Conservation (phyloP, 768 basidiomycete species). For the Dictyophora rubrovolvata region DNA sequence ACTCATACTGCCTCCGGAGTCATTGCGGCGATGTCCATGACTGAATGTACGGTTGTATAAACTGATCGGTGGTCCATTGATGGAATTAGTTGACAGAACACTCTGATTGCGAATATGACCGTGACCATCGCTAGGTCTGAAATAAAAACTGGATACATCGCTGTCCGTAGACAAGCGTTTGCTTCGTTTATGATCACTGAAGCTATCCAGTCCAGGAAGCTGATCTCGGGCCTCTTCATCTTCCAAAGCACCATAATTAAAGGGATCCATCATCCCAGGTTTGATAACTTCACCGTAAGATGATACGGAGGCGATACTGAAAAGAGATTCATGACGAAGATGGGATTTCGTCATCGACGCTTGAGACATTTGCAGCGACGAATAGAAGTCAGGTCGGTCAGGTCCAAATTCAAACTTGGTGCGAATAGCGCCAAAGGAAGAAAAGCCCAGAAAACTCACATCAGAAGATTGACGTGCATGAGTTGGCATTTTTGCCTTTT, state of each 20-base stretch:
- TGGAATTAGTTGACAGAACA: constrained; percentile 36
- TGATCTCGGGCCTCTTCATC: neutral
- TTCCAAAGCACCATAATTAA: constrained; percentile 44
- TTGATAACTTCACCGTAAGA: constrained; percentile 65
- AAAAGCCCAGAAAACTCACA: constrained; percentile 60
- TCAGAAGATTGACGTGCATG: constrained; percentile 36
- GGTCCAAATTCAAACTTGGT: constrained; percentile 67
- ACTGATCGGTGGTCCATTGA: constrained; percentile 53
- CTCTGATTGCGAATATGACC: constrained; percentile 55
- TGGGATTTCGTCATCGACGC: constrained; percentile 19
- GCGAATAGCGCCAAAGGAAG: constrained; percentile 70
- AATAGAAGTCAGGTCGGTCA: constrained; percentile 51
- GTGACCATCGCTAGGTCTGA: constrained; percentile 32
- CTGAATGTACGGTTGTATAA: constrained; percentile 59
- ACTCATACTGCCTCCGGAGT: constrained; percentile 48
- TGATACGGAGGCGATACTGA: constrained; percentile 72
- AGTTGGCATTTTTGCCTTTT: constrained; percentile 15
- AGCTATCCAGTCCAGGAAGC: neutral
- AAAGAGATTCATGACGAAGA: constrained; percentile 44
- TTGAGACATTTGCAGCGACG: constrained; percentile 23
- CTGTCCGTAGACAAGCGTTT: constrained; percentile 50
- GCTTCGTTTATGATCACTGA: constrained; percentile 23
- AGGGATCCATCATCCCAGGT: constrained; percentile 56
- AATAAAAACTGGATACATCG: constrained; percentile 72
- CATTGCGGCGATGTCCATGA: constrained; percentile 35